Evolutionary conservation across 257 asterid species (phyloP), one percentile per base, ranked within the genome.

Genomic region (Forsythia viridissima): DNA sequence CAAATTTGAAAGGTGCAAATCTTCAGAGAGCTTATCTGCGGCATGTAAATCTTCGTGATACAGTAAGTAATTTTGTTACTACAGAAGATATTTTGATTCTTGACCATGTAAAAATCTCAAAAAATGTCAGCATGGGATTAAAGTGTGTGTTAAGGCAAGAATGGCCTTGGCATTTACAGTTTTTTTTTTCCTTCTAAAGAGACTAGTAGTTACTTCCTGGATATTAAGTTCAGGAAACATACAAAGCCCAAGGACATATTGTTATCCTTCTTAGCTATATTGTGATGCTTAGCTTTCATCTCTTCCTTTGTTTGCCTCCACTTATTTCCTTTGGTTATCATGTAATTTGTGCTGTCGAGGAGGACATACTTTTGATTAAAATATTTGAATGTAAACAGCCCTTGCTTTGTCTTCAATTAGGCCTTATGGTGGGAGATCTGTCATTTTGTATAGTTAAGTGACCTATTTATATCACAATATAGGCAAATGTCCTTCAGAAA

Each of bases 21-120:
- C 98, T 94, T 74, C 98, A 94, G 77, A 86, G 98, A 85, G 98
- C 98, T 77, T 93, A 91, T 85, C 93, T 94, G 80, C 87, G 98
- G 34, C 90, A 90, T 83, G 98, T 93, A 55, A 86, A 94, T 84
- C 98, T 91, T 77, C 97, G 98, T 5, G 94, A 88, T 34, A 88
- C 98, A 3, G 98, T 93, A 86, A 90, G 96, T 84, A 24, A 69
- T 77, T 43, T 36, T 11, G 67, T 59, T 43, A 40, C 70, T 63
- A 21, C 66, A 9, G 10, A 55, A 51, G 6, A 36, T 41, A 8
- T 16, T 52, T 21, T 39, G 4, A 63, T 63, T 63, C 6, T 63
- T 63, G 70, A 30, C 38, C 39, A 30, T 63, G 38, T 30, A 21
- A 63, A 9, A n/a, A 63, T 11, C 70, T 59, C 18, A 7, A 1